Evolutionary conservation across 1,284 basidiomycete species (phyloP), one percentile per base, ranked within the genome.

Genomic region (Volvariella volvacea): DNA sequence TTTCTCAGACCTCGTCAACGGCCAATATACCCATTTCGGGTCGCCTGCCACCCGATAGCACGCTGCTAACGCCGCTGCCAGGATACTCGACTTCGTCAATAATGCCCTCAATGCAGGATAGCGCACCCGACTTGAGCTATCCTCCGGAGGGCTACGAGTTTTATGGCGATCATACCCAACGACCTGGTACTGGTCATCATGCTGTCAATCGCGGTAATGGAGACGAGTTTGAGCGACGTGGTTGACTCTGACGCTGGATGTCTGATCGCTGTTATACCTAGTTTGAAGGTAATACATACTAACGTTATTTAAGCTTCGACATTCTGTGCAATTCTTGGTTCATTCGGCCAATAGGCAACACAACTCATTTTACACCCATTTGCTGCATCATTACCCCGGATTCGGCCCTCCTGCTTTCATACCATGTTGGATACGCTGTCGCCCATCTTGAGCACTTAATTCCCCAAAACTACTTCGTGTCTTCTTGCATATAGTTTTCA

Each of bases 21-120:
- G 50, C 46, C 19, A 48, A 45, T 31, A 34, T 47, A 40, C 47
- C 53, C 41, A 44, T 61, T 20, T 12, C 25, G 6, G 58, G 56
- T 45, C 60, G 68, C 28, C 57, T 73, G 15, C 68, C 69, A 33
- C 57, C 66, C 19, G 62, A 67, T 52, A 72, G 71, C 54, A 71
- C 69, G 31, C 55, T 73, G 39, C 55, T 73, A 34, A 73, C 69
- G 16, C 69, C 71, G 15, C 58, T 73, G 17, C 58, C 63, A 16
- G 63, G 65, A 36, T 68, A 67, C 52, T 61, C 59, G 36, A 48
- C 57, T 2, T 51, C 60, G 22, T 54, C 61, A 15, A 46, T 64
- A 46, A 49, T 66, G 33, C 55, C 62, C 28, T 53, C 60, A 16
- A 44, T 62, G 25, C 60, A 61, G 34, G 55, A 51, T 17, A 53